Percentiles rank a stretch among this genome's conserved stretches.
phyloP scores from a whole-genome alignment of 495 filamentous ascomycete genomes.

The Hypomontagnella submonticulosa region DNA sequence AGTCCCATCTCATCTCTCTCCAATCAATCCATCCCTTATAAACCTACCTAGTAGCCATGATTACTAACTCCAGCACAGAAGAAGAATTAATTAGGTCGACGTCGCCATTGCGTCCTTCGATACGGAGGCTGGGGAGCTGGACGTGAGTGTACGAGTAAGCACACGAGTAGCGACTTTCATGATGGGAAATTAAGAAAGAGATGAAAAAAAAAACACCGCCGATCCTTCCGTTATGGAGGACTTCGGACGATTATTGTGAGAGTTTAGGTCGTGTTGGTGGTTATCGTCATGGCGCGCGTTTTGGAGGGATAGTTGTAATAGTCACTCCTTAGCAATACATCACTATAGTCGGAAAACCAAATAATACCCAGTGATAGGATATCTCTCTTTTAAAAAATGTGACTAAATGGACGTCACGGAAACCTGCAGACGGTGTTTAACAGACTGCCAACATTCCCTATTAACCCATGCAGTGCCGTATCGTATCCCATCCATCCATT shows the following conservation, averaged over 20 bases:
- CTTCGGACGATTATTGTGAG: not conserved
- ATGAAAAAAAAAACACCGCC: too few relatives aligned
- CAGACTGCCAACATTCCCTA: not conserved
- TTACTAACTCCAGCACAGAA: constrained; percentile 17
- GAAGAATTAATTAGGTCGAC: constrained; percentile 22
- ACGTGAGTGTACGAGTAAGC: too few relatives aligned
- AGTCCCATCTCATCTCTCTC: constrained; percentile 5
- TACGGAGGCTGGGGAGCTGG: not conserved
- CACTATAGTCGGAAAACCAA: not conserved
- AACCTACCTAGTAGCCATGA: not conserved
- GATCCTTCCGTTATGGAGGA: not conserved
- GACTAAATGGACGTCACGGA: not conserved
- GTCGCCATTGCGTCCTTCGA: not conserved
- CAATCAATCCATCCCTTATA: not conserved
- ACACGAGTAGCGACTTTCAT: not conserved
- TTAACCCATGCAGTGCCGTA: not conserved
- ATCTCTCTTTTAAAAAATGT: not conserved
- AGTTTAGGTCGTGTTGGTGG: not conserved
- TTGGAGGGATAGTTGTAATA: not conserved
- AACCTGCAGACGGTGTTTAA: not conserved
- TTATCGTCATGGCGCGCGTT: not conserved
- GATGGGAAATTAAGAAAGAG: not conserved
- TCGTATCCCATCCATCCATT: not conserved
- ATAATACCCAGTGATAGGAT: not conserved
- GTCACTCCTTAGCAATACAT: constrained; percentile 13